Base-by-base conservation (phyloP, 768 basidiomycete species). In the Boletus sp. region DNA sequence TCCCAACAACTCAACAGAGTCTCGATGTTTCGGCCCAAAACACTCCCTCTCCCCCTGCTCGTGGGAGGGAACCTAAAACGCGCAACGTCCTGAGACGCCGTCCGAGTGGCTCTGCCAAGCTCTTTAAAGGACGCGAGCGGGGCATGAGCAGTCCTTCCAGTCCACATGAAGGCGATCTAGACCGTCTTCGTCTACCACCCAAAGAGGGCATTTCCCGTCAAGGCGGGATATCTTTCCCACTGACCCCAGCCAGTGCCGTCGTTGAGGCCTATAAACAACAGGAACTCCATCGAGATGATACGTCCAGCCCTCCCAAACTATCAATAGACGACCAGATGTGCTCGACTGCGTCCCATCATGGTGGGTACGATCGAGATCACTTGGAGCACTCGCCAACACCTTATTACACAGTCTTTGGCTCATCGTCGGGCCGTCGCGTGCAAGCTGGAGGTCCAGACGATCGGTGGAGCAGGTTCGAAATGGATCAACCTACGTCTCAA, bases 391-490 rank as follows among this genome's bases (percentile, higher is more conserved):
- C 69, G 12, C 60, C 65, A 35, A 73, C 70, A 10, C 82, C 83
- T n/a, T 82, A 84, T 50, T 84, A 83, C 60, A 82, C 83, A 4
- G 78, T 85, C 15, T 77, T 83, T 55, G 84, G 84, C 1, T 72
- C 75, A 7, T 66, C 74, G 0, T 73, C 79, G 1, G 82, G 75
- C 1, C 75, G 75, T 8, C 70, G 79, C 7, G 73, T 81, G 15
- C 77, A 75, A 12, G 77, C 77, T 0, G 79, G 78, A 0, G 75
- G 76, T 10, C 73, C 76, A 0, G 75, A 75, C 10, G 81, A 81
- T 57, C 63, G 51, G 47, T 70, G 39, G 47, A 36, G 42, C 29
- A 50, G 14, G 42, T 18, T 44, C 42, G 58, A 61, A 48, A 32
- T 44, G 24, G 46, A 52, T 35, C 62, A 57, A 12, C 39, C 8